Evolutionary conservation across 139 green algal species (phyloP).

Genomic region (Pedinophyceae sp.): DNA sequence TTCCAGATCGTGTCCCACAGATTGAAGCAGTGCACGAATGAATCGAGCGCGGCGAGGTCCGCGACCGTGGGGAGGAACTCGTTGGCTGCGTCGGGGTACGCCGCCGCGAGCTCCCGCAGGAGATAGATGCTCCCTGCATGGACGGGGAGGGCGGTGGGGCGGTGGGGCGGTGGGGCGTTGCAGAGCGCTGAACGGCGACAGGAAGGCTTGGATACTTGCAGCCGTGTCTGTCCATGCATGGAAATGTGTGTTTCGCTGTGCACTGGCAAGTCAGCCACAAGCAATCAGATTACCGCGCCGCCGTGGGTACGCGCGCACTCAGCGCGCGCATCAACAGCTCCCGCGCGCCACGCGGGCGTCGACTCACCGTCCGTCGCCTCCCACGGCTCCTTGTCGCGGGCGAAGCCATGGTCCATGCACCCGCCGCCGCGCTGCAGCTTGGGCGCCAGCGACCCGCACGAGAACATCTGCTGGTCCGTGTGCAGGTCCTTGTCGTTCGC

Average conservation of each 20-base stretch:
- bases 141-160: no score
- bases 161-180: no score
- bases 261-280: no score
- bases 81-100: conserved; percentile 2
- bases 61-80: conserved; percentile 42
- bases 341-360: no score
- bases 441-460: conserved; percentile 42
- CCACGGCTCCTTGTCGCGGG: conserved; percentile 50
- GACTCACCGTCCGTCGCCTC: conserved; percentile 79
- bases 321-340: no score
- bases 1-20: conserved; percentile 70
- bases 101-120: conserved; percentile 42
- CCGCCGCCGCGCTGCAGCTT: conserved; percentile 40
- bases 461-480: conserved; percentile 58
- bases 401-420: conserved; percentile 77
- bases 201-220: no score
- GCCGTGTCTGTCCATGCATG: no score
- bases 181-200: no score
- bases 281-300: no score
- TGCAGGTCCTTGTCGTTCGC: conserved; percentile 31
- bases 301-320: no score
- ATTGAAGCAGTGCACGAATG: conserved; percentile 42
- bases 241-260: no score
- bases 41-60: conserved; percentile 31
- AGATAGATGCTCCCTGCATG: conserved; percentile 66